Percentiles rank a stretch among this genome's conserved stretches.
Evolutionary conservation across 73 alveolate species (phyloP).

Genomic region (Blepharisma japonicum): DNA sequence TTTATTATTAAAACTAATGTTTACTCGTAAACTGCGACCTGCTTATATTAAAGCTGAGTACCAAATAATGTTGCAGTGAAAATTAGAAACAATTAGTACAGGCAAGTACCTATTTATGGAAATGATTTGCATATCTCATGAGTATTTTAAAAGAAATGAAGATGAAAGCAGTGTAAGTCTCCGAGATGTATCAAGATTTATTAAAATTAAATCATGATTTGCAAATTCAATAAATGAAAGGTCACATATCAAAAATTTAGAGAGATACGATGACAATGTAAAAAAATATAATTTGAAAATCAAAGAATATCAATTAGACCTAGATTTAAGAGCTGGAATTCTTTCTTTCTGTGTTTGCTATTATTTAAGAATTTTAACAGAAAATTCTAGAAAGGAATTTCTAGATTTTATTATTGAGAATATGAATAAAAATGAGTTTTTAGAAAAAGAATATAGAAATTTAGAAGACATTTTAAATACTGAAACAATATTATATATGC

Average conservation of each 20-base stretch:
- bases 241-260: too few species aligned
- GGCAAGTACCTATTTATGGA: background rate
- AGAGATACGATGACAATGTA: too few species aligned
- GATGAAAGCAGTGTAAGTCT: background rate
- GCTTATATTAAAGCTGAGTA: too few species aligned
- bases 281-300: too few species aligned
- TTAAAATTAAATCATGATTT: background rate
- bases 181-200: background rate
- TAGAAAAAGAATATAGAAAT: background rate
- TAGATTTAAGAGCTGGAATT: conserved; percentile 47
- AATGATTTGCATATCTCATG: background rate
- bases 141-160: background rate
- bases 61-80: too few species aligned
- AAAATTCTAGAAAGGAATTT: conserved; percentile 41
- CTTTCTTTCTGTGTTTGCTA: conserved; percentile 51
- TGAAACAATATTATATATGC: conserved; percentile 1
- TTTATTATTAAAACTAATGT: too few species aligned
- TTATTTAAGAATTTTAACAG: conserved; percentile 45
- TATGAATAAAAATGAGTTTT: background rate
- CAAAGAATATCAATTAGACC: conserved; percentile 23
- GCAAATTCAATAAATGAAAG: background rate
- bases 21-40: too few species aligned
- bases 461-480: conserved; percentile 29
- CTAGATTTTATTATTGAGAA: conserved; percentile 26
- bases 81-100: too few species aligned